These are phyloP conservation scores for Sphaerulina vaccinii DNA, from an alignment of 2,329 filamentous ascomycete genomes.

Conservation along the genomic window DNA sequence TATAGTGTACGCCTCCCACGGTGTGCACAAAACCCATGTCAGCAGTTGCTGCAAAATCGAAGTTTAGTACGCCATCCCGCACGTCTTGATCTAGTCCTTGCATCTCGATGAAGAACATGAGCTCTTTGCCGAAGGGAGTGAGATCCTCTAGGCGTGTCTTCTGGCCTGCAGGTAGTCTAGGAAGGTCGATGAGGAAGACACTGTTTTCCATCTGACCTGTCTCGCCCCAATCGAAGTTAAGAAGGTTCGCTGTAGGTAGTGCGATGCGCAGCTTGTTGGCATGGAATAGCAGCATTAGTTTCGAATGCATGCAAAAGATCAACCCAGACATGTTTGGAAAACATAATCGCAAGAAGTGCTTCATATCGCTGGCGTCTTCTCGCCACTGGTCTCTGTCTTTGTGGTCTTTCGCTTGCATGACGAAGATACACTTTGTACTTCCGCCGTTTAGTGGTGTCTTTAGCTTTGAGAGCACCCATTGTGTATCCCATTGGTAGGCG, in stretches of 20 bases:
- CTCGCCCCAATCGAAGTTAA: constrained; percentile 87
- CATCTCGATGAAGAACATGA: constrained; percentile 68
- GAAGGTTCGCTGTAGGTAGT: constrained; percentile 83
- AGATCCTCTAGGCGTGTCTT: constrained; percentile 35
- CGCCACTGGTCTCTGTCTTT: constrained; percentile 38
- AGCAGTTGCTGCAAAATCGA: constrained; percentile 75
- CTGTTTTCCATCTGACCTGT: constrained; percentile 81
- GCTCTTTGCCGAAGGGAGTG: constrained; percentile 65
- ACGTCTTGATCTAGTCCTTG: constrained; percentile 65
- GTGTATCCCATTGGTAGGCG: constrained; percentile 80
- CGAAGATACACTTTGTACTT: constrained; percentile 51
- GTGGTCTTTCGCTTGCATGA: constrained; percentile 58
- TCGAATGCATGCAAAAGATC: constrained; percentile 83
- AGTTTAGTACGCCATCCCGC: constrained; percentile 67
- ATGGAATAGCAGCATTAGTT: constrained; percentile 87
- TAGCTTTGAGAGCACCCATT: constrained; percentile 65
- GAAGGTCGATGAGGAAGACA: constrained; percentile 90
- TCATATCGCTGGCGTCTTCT: constrained; percentile 31
- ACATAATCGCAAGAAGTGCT: constrained; percentile 59
- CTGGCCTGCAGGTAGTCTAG: constrained; percentile 48
- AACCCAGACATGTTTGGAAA: constrained; percentile 78
- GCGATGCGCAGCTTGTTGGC: constrained; percentile 71
- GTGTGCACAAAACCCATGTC: constrained; percentile 80
- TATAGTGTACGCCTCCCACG: constrained; percentile 50
- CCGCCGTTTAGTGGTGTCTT: constrained; percentile 62